Evolutionary conservation across 208 protist genomes (phyloP), one percentile per base, ranked within the genome.

Genomic region (Leishmania lainsoni): DNA sequence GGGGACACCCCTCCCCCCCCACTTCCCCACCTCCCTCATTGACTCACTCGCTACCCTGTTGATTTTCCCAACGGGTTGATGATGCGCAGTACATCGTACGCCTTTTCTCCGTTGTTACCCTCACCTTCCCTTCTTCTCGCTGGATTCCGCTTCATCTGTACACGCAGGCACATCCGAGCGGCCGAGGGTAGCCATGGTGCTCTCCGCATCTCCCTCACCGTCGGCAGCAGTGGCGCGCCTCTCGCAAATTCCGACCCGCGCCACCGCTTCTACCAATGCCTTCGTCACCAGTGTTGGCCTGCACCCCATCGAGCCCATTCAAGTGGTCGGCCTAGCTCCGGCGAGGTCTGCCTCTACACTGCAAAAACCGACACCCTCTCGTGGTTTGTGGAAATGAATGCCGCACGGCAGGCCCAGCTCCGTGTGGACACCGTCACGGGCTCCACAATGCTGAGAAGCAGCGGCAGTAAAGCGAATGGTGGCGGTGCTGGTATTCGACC

Each of bases 281-380:
- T 84, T 83, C 79, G 73, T 89, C 75, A 87, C 80, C 61, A 78
- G 83, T 68, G 58, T 90, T 54, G 76, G 65, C 17, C 65, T 90
- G 39, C 87, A 90, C 70, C 87, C 87, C 3, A 84, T 84, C 9
- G 87, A 90, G 72, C 87, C 87, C 4, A 70, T 87, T 16, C 73
- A 85, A 51, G 76, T 76, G 5, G 61, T 85, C 6, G 87, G 87
- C 3, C 73, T 90, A 81, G 65, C 70, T 84, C 79, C 17, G 87
- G 83, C 6, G 83, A 87, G 14, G 59, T 90, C 6, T 87, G 79
- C 63, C 49, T 90, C 48, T 86, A 85, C 73, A 71, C 77, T 14
- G 75, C 79, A 17, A 72, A 77, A 58, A 84, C 83, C 5, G 87
- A 90, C 35, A 81, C 77, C 48, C 63, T 87, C 39, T 84, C 87